Evolutionary conservation across 768 basidiomycete genomes (phyloP).

Genomic region (Rhodotorula graminis): DNA sequence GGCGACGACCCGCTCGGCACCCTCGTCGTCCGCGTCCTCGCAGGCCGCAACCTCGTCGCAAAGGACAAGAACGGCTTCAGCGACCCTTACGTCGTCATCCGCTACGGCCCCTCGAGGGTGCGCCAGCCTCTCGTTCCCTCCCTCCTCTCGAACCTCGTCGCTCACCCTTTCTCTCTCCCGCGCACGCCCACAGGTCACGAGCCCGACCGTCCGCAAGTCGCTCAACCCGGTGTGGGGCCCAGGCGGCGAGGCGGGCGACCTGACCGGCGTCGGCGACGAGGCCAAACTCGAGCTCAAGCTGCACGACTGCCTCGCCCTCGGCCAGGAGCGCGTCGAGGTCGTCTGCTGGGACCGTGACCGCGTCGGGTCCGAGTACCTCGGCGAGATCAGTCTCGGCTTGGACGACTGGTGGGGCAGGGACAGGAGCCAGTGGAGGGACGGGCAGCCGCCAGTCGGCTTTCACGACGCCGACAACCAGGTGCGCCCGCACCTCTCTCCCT

Average conservation of each 20-base stretch:
- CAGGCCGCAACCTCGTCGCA: conserved; percentile 36
- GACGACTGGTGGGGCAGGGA: conserved; percentile 62
- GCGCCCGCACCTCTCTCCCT: background rate
- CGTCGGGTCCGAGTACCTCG: conserved; percentile 84
- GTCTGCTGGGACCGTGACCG: conserved; percentile 91
- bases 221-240: conserved; percentile 40
- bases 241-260: background rate
- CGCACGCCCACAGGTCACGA: conserved; percentile 5
- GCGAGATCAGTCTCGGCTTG: conserved; percentile 73
- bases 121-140: background rate
- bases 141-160: background rate
- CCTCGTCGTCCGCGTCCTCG: conserved; percentile 34
- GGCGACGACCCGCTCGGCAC: conserved; percentile 23
- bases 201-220: conserved; percentile 29
- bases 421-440: conserved; percentile 48
- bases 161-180: too few species aligned
- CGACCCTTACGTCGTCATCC: conserved; percentile 39
- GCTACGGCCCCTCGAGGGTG: conserved; percentile 21
- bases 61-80: conserved; percentile 43
- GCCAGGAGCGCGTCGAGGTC: conserved; percentile 57
- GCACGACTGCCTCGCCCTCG: conserved; percentile 27
- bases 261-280: conserved; percentile 15
- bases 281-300: conserved; percentile 32
- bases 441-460: conserved; percentile 54
- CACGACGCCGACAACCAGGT: conserved; percentile 66